Base-by-base conservation (phyloP, 2,329 filamentous ascomycete genomes). In the Calonectria hawksworthii region DNA sequence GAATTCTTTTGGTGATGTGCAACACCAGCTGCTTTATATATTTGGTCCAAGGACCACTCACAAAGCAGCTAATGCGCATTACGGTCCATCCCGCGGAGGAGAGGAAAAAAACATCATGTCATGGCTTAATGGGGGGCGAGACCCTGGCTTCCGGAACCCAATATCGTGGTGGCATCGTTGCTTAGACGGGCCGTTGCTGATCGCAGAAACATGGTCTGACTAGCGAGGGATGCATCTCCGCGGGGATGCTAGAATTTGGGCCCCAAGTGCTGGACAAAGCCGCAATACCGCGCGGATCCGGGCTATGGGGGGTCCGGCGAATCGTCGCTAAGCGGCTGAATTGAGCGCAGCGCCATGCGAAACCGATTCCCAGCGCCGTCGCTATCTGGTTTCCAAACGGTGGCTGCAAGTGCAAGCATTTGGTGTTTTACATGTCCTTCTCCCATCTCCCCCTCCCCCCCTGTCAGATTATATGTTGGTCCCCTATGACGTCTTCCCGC, bases 141-240 rank as follows among this genome's bases (percentile, higher is more conserved):
- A 41, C 51, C 69, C 71, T 59, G 44, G 51, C n/a, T 66, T 36
- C 72, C n/a, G 51, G 64, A 50, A 41, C 21, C 68, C 23, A 63
- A 28, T 32, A 66, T 70, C 36, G 56, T 51, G 59, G 77, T 64
- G 67, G 68, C 26, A 76, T 51, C 41, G 70, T 67, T 59, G 63
- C 75, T 74, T 26, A 69, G 66, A 76, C 76, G 76, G 72, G 72
- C 79, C 73, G 77, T 68, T 66, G 70, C 61, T 74, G 69, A 78
- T 70, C 72, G 52, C 70, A 65, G 51, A 28, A 21, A 67, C 69
- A 67, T 81, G 80, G 80, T 70, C 80, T 78, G 79, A 81, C 74
- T 68, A 72, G 64, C 78, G 77, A 68, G 63, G 61, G 66, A 41
- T 34, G 75, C 72, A 81, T 81, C 80, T 81, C 80, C 80, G 80